Base-by-base conservation (phyloP, 2,329 filamentous ascomycete genomes). In the Colletotrichum lindemuthianum region DNA sequence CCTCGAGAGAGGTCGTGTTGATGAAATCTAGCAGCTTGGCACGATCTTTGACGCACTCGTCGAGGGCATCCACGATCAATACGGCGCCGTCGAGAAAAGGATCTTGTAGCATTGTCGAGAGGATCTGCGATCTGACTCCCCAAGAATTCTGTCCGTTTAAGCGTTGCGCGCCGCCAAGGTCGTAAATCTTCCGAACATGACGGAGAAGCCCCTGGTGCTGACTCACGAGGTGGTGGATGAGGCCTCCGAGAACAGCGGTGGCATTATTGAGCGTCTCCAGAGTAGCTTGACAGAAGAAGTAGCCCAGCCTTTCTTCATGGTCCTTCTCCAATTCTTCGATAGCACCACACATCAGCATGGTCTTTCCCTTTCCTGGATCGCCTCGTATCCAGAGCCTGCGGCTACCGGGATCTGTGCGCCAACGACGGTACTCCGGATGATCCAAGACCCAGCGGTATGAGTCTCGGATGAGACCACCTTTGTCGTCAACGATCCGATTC, bases 231-330 rank as follows among this genome's bases (percentile, higher is more conserved):
- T 77, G 37, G 49, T 75, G 81, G 1, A 84, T 72, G 0, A 85
- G 71, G 0, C 82, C 80, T 0, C 78, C 75, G 3, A 85, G 66
- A 0, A 83, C 75, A 2, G 79, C 72, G 0, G 69, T 73, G 0
- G 77, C 76, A 53, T 69, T 79, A 65, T 80, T 81, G 33, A 81
- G 45, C 1, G 69, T 58, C 2, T 64, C n/a, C 49, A 82, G 69
- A 6, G 75, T 76, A 11, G 72, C 71, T 67, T 85, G 75, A 67
- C 78, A 84, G 70, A 84, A 79, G 70, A 81, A 81, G 64, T 71
- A 79, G 3, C 11, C 33, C 6, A 12, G 63, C 48, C 74, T 72
- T 57, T 73, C 55, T 72, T 74, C 24, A 11, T 47, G 6, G 15
- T 43, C 4, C n/a, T 59, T 53, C 33, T 66, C 15, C 39, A 78